Evolutionary conservation across 2,329 filamentous ascomycete genomes (phyloP).

Genomic region (Fusarium euwallaceae): DNA sequence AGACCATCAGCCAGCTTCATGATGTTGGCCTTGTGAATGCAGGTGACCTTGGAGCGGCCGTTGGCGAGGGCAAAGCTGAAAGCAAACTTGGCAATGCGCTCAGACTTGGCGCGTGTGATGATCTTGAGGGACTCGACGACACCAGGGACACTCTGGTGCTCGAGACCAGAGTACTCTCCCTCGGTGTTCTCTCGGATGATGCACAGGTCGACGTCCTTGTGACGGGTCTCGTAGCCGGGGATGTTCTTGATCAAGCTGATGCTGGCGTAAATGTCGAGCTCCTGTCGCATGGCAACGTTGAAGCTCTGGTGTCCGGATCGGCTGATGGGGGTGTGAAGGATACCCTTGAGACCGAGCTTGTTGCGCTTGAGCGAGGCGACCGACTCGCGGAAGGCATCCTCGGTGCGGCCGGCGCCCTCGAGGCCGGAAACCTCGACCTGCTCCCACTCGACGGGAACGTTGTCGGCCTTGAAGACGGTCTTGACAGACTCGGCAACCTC

Average conservation of each 20-base stretch:
- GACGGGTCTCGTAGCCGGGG: conserved; percentile 96
- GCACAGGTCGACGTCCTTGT: conserved; percentile 97
- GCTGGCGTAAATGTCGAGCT: conserved; percentile 99
- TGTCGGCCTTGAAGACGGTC: conserved; percentile 99
- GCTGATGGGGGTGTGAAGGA: conserved; percentile 96
- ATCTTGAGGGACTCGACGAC: conserved; percentile 99
- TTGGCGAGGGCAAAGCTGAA: conserved; percentile 98
- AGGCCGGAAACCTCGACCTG: conserved; percentile 96
- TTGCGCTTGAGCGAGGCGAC: conserved; percentile 97
- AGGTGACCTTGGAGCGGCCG: conserved; percentile 99
- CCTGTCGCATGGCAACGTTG: conserved; percentile 99
- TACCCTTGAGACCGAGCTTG: conserved; percentile 99
- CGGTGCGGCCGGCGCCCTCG: conserved; percentile 83
- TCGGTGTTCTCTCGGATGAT: conserved; percentile 99
- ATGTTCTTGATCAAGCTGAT: conserved; percentile 99
- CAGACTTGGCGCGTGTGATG: conserved; percentile 98
- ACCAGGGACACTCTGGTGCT: conserved; percentile 96
- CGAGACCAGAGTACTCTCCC: conserved; percentile 98
- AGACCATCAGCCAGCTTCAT: conserved; percentile 99
- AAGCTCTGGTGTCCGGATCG: conserved; percentile 98
- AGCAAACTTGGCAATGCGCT: conserved; percentile 99
- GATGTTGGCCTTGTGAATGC: conserved; percentile 99
- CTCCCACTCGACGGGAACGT: conserved; percentile 98
- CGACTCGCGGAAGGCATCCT: conserved; percentile 95
- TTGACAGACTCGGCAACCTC: conserved; percentile 98